These are phyloP conservation scores for Lepidium campestre DNA, from an alignment of 441 rosid species.

Conservation along the genomic window DNA sequence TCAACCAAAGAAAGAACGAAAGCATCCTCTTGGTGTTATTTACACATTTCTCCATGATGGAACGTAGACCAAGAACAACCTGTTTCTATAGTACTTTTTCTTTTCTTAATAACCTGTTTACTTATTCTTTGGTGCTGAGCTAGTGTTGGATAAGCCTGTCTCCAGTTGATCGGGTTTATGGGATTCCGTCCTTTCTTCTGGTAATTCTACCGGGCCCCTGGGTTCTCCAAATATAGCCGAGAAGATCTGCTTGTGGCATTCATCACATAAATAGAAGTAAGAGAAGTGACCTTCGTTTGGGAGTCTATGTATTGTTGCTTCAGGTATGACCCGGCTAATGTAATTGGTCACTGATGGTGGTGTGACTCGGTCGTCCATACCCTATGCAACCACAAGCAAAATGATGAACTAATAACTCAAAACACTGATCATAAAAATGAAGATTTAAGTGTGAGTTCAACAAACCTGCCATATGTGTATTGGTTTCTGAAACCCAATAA, in stretches of 20 bases:
- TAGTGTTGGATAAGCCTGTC: neutral
- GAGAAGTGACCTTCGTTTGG: slow-evolving; percentile 90
- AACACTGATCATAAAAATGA: neutral
- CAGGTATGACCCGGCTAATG: slow-evolving; percentile 68
- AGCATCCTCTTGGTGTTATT: slow-evolving; percentile 14
- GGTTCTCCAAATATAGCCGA: slow-evolving; percentile 69
- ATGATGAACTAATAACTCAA: neutral
- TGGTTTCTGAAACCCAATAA: slow-evolving; percentile 48
- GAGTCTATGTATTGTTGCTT: slow-evolving; percentile 57
- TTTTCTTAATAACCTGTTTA: neutral
- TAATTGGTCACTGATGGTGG: slow-evolving; percentile 66
- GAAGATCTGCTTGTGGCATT: slow-evolving; percentile 71
- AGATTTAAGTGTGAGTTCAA: neutral
- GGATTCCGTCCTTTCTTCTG: slow-evolving; percentile 11
- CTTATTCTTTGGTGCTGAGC: slow-evolving; percentile 13
- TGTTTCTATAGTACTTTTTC: slow-evolving; percentile 14
- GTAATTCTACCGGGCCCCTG: slow-evolving; percentile 42
- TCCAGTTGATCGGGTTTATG: slow-evolving; percentile 3
- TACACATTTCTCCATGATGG: slow-evolving; percentile 15
- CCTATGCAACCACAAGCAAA: slow-evolving; percentile 38
- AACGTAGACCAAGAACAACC: slow-evolving; percentile 9
- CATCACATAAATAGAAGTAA: slow-evolving; percentile 69
- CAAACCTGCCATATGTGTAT: slow-evolving; percentile 81
- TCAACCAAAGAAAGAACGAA: neutral
- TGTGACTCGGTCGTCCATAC: slow-evolving; percentile 69